phyloP scores from a whole-genome alignment of 192 early-diverging fungal species.

The Coemansia sp. region DNA sequence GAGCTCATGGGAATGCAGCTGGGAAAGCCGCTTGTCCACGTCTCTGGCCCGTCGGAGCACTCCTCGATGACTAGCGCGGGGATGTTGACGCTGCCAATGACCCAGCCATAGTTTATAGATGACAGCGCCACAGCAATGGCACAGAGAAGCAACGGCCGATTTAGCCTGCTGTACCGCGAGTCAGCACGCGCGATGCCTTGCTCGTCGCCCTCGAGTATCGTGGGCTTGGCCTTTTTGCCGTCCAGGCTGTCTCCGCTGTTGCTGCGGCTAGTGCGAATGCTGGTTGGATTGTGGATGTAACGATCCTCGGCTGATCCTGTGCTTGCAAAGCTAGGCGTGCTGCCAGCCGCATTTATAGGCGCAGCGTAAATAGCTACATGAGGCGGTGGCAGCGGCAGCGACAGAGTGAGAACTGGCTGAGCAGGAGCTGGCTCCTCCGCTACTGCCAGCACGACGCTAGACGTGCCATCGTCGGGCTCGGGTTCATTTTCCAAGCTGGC shows the following conservation, averaged over 20 bases:
- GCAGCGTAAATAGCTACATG: constrained; percentile 14
- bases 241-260: constrained; percentile 7
- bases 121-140: constrained; percentile 45
- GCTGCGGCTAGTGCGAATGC: background rate
- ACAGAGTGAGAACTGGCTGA: too few species aligned
- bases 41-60: constrained; percentile 50
- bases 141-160: constrained; percentile 31
- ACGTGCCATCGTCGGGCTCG: background rate
- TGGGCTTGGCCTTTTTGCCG: constrained; percentile 10
- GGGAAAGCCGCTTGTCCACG: constrained; percentile 57
- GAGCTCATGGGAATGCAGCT: constrained; percentile 73
- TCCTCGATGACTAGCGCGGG: constrained; percentile 57
- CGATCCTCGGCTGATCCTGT: constrained; percentile 11
- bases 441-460: background rate
- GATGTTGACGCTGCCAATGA: constrained; percentile 59
- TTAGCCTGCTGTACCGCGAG: constrained; percentile 38
- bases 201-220: constrained; percentile 20
- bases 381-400: background rate
- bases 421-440: background rate
- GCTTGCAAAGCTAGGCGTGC: constrained; percentile 24
- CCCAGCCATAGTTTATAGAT: constrained; percentile 58
- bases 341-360: background rate
- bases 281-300: background rate
- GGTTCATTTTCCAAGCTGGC: background rate
- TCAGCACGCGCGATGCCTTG: constrained; percentile 26